Evolutionary conservation across 495 filamentous ascomycete genomes (phyloP).

Genomic region (Talaromyces liani): DNA sequence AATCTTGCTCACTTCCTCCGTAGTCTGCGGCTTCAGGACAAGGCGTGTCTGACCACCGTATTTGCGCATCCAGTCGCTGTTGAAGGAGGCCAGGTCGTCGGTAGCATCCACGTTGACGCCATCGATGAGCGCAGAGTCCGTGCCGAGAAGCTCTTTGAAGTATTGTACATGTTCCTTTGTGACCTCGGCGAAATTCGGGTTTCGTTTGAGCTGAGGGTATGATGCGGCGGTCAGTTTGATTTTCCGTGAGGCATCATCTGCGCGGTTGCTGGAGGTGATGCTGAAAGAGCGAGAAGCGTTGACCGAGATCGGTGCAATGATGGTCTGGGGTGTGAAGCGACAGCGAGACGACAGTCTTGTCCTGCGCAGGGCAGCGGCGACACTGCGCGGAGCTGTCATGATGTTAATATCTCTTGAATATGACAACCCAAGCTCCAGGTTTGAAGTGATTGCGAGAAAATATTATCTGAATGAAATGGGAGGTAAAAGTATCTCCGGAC

Average conservation of each 20-base stretch:
- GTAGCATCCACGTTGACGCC: slow-evolving; percentile 63
- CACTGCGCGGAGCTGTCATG: slow-evolving; percentile 33
- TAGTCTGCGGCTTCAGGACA: slow-evolving; percentile 75
- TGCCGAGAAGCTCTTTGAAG: slow-evolving; percentile 71
- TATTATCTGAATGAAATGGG: not conserved
- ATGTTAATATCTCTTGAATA: slow-evolving; percentile 4
- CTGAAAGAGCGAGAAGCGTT: slow-evolving; percentile 20
- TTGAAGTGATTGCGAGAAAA: not conserved
- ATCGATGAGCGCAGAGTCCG: slow-evolving; percentile 73
- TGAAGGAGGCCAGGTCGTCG: slow-evolving; percentile 85
- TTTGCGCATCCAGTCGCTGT: slow-evolving; percentile 98
- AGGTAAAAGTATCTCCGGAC: not conserved
- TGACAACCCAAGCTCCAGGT: not conserved
- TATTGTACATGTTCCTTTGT: slow-evolving; percentile 68
- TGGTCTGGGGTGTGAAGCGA: slow-evolving; percentile 11
- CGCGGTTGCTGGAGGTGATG: slow-evolving; percentile 20
- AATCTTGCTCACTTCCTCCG: slow-evolving; percentile 80
- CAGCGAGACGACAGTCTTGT: slow-evolving; percentile 28
- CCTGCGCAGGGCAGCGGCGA: slow-evolving; percentile 33
- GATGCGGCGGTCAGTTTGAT: slow-evolving; percentile 74
- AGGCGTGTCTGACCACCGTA: slow-evolving; percentile 85
- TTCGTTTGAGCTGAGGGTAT: slow-evolving; percentile 75
- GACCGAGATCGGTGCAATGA: slow-evolving; percentile 1
- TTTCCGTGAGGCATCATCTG: slow-evolving; percentile 33
- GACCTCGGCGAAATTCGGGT: slow-evolving; percentile 61